Evolutionary conservation across 192 early-diverging fungal genomes (phyloP).

Genomic region (Coemansia sp.): DNA sequence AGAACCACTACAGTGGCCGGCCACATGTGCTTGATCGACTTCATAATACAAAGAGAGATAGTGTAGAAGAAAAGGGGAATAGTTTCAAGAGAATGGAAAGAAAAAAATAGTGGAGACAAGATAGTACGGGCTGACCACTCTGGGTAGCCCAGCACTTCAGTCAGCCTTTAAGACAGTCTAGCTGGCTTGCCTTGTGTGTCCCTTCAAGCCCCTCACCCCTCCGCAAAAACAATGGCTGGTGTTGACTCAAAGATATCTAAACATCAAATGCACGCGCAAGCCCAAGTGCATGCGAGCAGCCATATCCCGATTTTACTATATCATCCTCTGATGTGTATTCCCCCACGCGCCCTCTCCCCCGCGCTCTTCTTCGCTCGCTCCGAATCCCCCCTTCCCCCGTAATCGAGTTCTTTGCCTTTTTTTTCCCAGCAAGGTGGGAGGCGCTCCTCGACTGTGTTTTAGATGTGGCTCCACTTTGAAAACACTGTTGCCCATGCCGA

Average conservation of each 20-base stretch:
- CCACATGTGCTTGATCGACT: slow-evolving; percentile 1
- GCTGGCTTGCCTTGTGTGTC: not conserved
- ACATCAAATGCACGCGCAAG: not conserved
- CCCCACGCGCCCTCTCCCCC: not conserved
- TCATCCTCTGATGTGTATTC: not conserved
- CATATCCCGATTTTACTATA: not conserved
- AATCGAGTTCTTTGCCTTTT: not conserved
- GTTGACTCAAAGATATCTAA: not conserved
- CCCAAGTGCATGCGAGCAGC: not conserved
- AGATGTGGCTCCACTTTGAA: not conserved
- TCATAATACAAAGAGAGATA: not conserved
- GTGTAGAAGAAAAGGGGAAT: not conserved
- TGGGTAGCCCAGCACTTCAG: not conserved
- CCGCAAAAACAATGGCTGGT: not conserved
- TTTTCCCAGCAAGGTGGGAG: not conserved
- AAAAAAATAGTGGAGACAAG: not conserved
- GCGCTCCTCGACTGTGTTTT: not conserved
- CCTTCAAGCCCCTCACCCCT: not conserved
- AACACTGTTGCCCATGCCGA: not conserved
- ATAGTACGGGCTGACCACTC: not conserved
- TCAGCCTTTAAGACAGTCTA: not conserved
- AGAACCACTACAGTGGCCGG: slow-evolving; percentile 9
- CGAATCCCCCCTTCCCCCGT: not conserved
- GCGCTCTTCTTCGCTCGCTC: not conserved
- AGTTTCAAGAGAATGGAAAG: not conserved